Percentiles rank a stretch among this genome's conserved stretches.
phyloP scores from a whole-genome alignment of 192 early-diverging fungal genomes.

The Chytriomyces confervae region DNA sequence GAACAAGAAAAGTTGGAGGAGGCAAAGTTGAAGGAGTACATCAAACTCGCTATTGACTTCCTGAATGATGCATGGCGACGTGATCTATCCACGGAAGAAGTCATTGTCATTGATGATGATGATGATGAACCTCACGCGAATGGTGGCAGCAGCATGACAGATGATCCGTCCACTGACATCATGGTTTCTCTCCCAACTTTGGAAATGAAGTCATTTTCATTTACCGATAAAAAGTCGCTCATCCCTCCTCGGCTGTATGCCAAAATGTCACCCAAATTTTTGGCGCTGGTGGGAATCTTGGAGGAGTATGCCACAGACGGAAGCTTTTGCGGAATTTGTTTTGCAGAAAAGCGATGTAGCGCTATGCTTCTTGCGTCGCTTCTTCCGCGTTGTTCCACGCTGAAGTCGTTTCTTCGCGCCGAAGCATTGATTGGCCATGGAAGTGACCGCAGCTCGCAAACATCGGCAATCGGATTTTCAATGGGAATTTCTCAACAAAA shows the following conservation, averaged over 20 bases:
- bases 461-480: slow-evolving; percentile 4
- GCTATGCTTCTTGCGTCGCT: slow-evolving; percentile 67
- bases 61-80: slow-evolving; percentile 1
- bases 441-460: neutral
- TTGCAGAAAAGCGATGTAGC: slow-evolving; percentile 76
- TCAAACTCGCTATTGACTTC: slow-evolving; percentile 3
- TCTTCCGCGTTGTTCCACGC: slow-evolving; percentile 57
- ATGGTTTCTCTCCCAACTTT: neutral
- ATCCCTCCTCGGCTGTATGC: neutral
- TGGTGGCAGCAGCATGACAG: neutral
- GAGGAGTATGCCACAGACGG: slow-evolving; percentile 44
- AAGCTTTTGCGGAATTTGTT: slow-evolving; percentile 84
- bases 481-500: slow-evolving; percentile 59
- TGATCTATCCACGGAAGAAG: neutral
- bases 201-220: slow-evolving; percentile 8
- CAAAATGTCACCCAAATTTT: slow-evolving; percentile 70
- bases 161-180: neutral
- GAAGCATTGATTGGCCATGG: slow-evolving; percentile 69
- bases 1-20: slow-evolving; percentile 9
- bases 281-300: slow-evolving; percentile 72
- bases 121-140: neutral
- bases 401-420: slow-evolving; percentile 51
- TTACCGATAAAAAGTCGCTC: neutral
- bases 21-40: slow-evolving; percentile 8
- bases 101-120: neutral